Evolutionary conservation across 129 eudicot species (phyloP), one percentile per base, ranked within the genome.

Genomic region (Artemisia tridentata): DNA sequence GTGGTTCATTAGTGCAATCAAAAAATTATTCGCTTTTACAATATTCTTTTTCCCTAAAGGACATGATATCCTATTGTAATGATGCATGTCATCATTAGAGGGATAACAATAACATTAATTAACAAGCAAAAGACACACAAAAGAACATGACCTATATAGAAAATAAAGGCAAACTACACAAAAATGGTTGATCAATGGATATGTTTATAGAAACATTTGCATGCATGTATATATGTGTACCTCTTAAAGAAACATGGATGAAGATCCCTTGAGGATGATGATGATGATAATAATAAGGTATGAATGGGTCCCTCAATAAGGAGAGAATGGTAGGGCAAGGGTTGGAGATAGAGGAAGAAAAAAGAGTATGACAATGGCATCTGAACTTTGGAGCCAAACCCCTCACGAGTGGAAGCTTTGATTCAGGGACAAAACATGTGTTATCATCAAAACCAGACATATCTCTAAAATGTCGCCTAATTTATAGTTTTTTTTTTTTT

Each of bases 1-100:
- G 29, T 52, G 46, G 41, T 73, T 34, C 43, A 73, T 46, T 79
- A 65, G 82, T 88, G 86, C 92, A 91, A 86, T 88, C 78, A 91
- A 82, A 84, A 90, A 90, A 85, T 17, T 57, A 68, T 75, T 77
- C 65, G 72, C 38, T 78, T 54, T 63, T 66, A 72, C 45, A 72
- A 74, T n/a, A n/a, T n/a, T n/a, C n/a, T n/a, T n/a, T 62, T 73
- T 63, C 62, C 63, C 20, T 71, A 66, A 76, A 61, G 78, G 23
- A 50, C 31, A 76, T 69, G 55, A 75, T 80, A 76, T 75, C 21
- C 21, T 69, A 23, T 19, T 61, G 48, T 62, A 69, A 76, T 69
- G 75, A 29, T 69, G n/a, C n/a, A n/a, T n/a, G 50, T 67, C 41
- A 34, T 34, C 41, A 34, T 34, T 2, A 38, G 10, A 38, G 45